These are phyloP conservation scores for Acacia concinna DNA, from an alignment of 331 rosid genomes.

Conservation along the genomic window DNA sequence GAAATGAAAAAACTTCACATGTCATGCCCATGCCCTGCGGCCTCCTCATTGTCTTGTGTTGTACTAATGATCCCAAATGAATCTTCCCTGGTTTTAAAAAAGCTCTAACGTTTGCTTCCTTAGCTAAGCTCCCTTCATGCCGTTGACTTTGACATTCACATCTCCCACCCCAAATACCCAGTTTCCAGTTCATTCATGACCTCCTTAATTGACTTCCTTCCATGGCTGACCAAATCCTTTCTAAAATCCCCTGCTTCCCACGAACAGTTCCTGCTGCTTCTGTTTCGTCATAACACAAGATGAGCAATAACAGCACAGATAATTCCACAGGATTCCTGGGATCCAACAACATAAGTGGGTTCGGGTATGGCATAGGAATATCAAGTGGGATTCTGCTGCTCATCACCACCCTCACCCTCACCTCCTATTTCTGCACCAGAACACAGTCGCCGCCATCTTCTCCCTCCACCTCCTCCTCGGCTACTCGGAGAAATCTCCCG, in stretches of 20 bases:
- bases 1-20: constrained; percentile 41
- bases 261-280: background rate
- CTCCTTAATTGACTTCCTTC: constrained; percentile 26
- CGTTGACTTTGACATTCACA: constrained; percentile 59
- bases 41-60: constrained; percentile 30
- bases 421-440: constrained; percentile 81
- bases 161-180: constrained; percentile 36
- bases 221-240: constrained; percentile 49
- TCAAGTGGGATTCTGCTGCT: constrained; percentile 84
- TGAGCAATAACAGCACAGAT: constrained; percentile 51
- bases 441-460: constrained; percentile 7
- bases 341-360: constrained; percentile 54
- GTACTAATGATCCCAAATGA: constrained; percentile 36
- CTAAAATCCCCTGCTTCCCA: constrained; percentile 7
- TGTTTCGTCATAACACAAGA: constrained; percentile 19
- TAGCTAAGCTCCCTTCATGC: background rate
- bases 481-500: constrained; percentile 8
- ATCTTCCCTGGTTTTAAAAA: constrained; percentile 39
- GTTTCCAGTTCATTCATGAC: background rate
- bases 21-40: constrained; percentile 18
- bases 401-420: constrained; percentile 78
- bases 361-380: constrained; percentile 77
- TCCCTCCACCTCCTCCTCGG: background rate
- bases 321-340: constrained; percentile 57
- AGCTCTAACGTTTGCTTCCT: constrained; percentile 28